phyloP scores from a whole-genome alignment of 768 basidiomycete genomes.

The Leccinum broughii region DNA sequence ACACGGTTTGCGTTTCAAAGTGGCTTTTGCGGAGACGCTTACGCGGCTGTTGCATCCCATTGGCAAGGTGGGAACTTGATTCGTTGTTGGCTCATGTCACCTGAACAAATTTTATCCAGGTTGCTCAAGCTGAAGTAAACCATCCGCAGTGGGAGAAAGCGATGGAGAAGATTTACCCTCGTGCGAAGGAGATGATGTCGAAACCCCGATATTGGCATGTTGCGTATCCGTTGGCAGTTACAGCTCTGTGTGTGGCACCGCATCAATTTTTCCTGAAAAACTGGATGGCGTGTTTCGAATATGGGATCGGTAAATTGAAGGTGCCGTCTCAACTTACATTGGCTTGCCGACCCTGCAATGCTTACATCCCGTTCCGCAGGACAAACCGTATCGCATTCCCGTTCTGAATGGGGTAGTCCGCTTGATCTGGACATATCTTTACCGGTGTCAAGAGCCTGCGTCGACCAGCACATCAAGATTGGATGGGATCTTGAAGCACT shows the following conservation, averaged over 20 bases:
- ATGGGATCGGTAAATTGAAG: conserved; percentile 76
- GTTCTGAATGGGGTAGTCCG: conserved; percentile 83
- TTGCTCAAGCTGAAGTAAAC: conserved; percentile 94
- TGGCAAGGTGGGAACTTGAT: conserved; percentile 58
- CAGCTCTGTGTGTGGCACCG: conserved; percentile 84
- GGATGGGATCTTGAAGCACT: conserved; percentile 69
- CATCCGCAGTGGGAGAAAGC: conserved; percentile 95
- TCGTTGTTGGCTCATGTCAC: background rate
- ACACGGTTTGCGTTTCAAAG: conserved; percentile 81
- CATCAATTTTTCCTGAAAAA: conserved; percentile 81
- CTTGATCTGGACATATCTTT: conserved; percentile 93
- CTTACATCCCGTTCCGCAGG: conserved; percentile 45
- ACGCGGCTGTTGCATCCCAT: conserved; percentile 81
- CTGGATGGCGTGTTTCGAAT: conserved; percentile 76
- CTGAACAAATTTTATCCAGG: conserved; percentile 44
- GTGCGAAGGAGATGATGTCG: conserved; percentile 78
- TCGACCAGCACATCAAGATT: conserved; percentile 81
- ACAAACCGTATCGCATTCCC: conserved; percentile 66
- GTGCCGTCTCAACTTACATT: conserved; percentile 38
- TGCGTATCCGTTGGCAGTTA: conserved; percentile 83
- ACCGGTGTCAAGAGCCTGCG: conserved; percentile 82
- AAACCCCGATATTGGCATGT: conserved; percentile 90
- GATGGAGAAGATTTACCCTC: conserved; percentile 79
- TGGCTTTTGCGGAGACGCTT: conserved; percentile 82
- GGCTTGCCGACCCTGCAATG: conserved; percentile 3